Percentiles rank a stretch among this genome's conserved stretches.
Evolutionary conservation across 495 filamentous ascomycete species (phyloP).

Genomic region (Penicillium ucsense): DNA sequence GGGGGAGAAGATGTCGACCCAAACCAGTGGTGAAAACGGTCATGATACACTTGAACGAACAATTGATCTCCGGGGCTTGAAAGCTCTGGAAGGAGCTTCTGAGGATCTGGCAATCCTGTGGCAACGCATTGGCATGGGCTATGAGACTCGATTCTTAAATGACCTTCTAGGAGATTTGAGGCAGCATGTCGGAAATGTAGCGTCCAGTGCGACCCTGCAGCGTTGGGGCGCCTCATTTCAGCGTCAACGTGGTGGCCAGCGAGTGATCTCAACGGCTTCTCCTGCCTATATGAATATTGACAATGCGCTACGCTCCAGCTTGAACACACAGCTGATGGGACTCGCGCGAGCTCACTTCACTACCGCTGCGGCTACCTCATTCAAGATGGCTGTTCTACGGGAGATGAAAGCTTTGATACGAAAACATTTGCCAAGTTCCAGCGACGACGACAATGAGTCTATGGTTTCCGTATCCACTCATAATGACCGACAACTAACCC

Average conservation of each 20-base stretch:
- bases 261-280: slow-evolving; percentile 52
- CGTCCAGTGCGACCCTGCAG: slow-evolving; percentile 61
- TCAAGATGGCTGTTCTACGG: slow-evolving; percentile 75
- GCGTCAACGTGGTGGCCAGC: slow-evolving; percentile 55
- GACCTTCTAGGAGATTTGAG: slow-evolving; percentile 71
- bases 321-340: slow-evolving; percentile 62
- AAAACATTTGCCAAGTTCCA: slow-evolving; percentile 76
- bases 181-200: slow-evolving; percentile 69
- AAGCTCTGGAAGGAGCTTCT: slow-evolving; percentile 70
- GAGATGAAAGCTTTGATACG: slow-evolving; percentile 85
- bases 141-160: slow-evolving; percentile 71
- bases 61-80: slow-evolving; percentile 66
- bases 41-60: slow-evolving; percentile 18
- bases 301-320: slow-evolving; percentile 54
- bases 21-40: slow-evolving; percentile 7
- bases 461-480: slow-evolving; percentile 80
- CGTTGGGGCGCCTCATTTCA: slow-evolving; percentile 61
- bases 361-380: slow-evolving; percentile 68
- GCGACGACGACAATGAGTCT: slow-evolving; percentile 87
- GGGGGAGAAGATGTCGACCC: slow-evolving; percentile 44
- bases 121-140: slow-evolving; percentile 73
- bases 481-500: slow-evolving; percentile 56
- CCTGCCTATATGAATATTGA: slow-evolving; percentile 67
- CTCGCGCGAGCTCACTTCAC: slow-evolving; percentile 71
- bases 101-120: slow-evolving; percentile 66